Percentiles rank a stretch among this genome's conserved stretches.
These are phyloP conservation scores for Monosporascus sp. DNA, from an alignment of 2,329 filamentous ascomycete genomes.

Conservation along the genomic window DNA sequence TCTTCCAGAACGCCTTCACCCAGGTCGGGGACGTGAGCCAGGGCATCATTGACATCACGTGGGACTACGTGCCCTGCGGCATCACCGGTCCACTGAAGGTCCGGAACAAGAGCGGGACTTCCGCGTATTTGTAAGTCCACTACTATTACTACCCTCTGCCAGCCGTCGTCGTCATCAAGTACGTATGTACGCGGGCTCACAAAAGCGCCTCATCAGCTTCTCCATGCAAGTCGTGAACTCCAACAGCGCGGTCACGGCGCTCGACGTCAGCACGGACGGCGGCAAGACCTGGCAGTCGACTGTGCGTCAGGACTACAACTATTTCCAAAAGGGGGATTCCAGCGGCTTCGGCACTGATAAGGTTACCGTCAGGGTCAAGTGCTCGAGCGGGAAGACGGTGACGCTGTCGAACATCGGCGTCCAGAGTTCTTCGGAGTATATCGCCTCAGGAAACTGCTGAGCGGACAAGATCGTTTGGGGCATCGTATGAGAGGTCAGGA, in stretches of 20 bases:
- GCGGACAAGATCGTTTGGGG: no score
- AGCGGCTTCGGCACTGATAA: constrained; percentile 49
- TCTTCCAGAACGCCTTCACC: constrained; percentile 37
- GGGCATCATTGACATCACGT: constrained; percentile 36
- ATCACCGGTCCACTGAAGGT: constrained; percentile 36
- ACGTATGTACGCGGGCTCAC: background rate
- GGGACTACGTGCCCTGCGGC: constrained; percentile 33
- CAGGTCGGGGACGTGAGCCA: constrained; percentile 28
- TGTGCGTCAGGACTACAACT: constrained; percentile 51
- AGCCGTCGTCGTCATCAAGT: no score
- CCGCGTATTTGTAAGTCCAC: constrained; percentile 31
- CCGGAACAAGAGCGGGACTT: constrained; percentile 39
- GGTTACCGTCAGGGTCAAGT: constrained; percentile 52
- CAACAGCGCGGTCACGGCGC: constrained; percentile 47
- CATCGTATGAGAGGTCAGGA: no score
- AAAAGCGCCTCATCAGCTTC: constrained; percentile 14
- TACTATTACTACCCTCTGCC: constrained; percentile 12
- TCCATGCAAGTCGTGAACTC: constrained; percentile 60
- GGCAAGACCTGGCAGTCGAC: constrained; percentile 55
- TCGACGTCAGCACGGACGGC: constrained; percentile 57
- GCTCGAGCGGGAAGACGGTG: constrained; percentile 43
- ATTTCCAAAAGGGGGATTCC: constrained; percentile 46
- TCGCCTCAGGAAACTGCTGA: background rate
- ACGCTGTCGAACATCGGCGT: constrained; percentile 46
- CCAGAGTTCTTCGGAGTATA: constrained; percentile 2